Percentiles rank a stretch among this genome's conserved stretches.
phyloP scores from a whole-genome alignment of 2,329 filamentous ascomycete genomes.

The Aspergillus sp. region DNA sequence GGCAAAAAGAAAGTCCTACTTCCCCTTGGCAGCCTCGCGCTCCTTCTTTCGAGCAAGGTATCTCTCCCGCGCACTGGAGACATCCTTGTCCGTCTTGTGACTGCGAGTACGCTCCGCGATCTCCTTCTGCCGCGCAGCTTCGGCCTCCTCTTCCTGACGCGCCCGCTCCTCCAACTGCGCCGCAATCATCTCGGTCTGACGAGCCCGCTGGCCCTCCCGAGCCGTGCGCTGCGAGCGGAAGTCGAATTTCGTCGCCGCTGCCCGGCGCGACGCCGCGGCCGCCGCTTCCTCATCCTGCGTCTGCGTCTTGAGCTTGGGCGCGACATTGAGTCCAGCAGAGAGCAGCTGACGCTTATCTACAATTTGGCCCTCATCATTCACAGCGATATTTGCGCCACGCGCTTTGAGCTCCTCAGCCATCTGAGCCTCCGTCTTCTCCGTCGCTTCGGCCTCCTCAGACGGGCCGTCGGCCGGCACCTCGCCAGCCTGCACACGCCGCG shows the following conservation, averaged over 20 bases:
- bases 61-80: slow-evolving; percentile 59
- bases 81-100: slow-evolving; percentile 56
- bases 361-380: slow-evolving; percentile 65
- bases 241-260: slow-evolving; percentile 17
- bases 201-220: slow-evolving; percentile 47
- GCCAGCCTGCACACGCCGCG: slow-evolving; percentile 27
- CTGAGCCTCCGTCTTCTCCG: slow-evolving; percentile 50
- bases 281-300: slow-evolving; percentile 14
- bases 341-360: slow-evolving; percentile 63
- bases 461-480: slow-evolving; percentile 18
- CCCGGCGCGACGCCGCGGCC: slow-evolving; percentile 15
- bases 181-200: slow-evolving; percentile 61
- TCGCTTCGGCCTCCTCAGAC: slow-evolving; percentile 26
- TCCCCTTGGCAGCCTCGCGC: slow-evolving; percentile 32
- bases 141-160: slow-evolving; percentile 56
- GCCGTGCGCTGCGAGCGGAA: slow-evolving; percentile 32
- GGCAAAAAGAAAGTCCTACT: slow-evolving; percentile 2
- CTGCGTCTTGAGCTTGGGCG: slow-evolving; percentile 50
- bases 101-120: slow-evolving; percentile 57
- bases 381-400: slow-evolving; percentile 49
- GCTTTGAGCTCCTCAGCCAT: slow-evolving; percentile 55
- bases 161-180: slow-evolving; percentile 56
- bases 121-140: slow-evolving; percentile 52
- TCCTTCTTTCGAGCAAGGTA: slow-evolving; percentile 61
- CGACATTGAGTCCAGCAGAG: slow-evolving; percentile 60